Base-by-base conservation (phyloP, 257 asterid species). In the Vinca minor region DNA sequence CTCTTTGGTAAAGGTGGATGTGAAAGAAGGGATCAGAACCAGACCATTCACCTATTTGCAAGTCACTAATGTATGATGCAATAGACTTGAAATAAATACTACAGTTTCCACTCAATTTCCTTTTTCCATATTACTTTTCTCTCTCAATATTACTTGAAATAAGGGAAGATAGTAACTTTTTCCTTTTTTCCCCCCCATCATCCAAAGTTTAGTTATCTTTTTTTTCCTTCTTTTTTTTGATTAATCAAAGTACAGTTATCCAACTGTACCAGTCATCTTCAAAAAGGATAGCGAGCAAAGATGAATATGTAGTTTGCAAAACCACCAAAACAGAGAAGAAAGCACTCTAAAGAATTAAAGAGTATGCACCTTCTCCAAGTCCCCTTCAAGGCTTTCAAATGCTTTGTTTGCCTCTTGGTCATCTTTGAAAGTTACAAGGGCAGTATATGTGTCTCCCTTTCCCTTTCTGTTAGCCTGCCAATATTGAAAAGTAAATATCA, bases 371-470 rank as follows among this genome's bases (percentile, higher is more conserved):
- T 86, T 83, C 28, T 76, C 89, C 50, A 62, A 59, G 64, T 60
- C 63, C 45, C 96, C 98, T 50, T 84, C 84, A 67, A 93, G 81
- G 62, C 68, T 67, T 35, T 78, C 74, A 69, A 84, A 93, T 32
- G 94, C 82, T 80, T 78, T 79, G 59, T 65, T 64, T 63, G 97
- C 96, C 71, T 80, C 94, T 66, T 79, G 83, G 71, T 72, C 77
- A 79, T 66, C 79, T 75, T 74, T 74, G 78, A 85, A 93, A 63
- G 74, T 74, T 47, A 83, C 91, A 7, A 77, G 72, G 55, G 90
- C 97, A 47, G 91, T 65, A 74, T 85, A 93, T 6, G 65, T 77
- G 5, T 73, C 67, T 58, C 68, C 67, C 59, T 35, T 71, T 34
- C 49, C 59, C 34, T 76, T 85, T 75, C 69, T 85, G 50, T 38